Conservation (phyloP, 176 grass and related monocot genomes). For the Carex scoparia region DNA sequence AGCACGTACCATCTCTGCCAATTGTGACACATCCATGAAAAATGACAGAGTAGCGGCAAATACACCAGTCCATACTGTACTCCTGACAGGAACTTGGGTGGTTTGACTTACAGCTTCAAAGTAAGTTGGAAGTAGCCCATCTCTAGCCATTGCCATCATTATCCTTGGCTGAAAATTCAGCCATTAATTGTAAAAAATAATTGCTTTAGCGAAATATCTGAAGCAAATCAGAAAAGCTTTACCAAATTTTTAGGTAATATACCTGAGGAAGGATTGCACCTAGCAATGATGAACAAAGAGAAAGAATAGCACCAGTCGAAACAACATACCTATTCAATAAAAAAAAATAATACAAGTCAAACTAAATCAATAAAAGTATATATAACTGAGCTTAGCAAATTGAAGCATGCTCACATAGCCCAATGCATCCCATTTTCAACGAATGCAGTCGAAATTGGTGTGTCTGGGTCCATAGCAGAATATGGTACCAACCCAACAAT, state of each 20-base stretch:
- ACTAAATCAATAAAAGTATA: conserved; percentile 13
- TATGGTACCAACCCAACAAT: conserved; percentile 83
- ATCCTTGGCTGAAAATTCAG: conserved; percentile 61
- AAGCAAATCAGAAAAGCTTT: not conserved
- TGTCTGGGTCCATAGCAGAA: conserved; percentile 67
- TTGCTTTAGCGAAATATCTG: not conserved
- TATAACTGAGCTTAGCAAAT: not conserved
- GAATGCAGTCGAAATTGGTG: conserved; percentile 79
- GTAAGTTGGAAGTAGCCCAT: conserved; percentile 63
- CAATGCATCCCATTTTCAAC: conserved; percentile 58
- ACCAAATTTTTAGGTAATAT: not conserved
- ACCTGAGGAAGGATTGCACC: conserved; percentile 90
- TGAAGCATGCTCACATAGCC: conserved; percentile 57
- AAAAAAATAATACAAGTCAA: conserved; percentile 8
- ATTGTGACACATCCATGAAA: conserved; percentile 89
- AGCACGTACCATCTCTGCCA: conserved; percentile 70
- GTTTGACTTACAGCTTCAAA: conserved; percentile 54
- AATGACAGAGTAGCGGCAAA: conserved; percentile 61
- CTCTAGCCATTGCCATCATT: conserved; percentile 94
- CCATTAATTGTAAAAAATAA: conserved; percentile 22
- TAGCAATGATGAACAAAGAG: conserved; percentile 68
- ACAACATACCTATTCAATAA: conserved; percentile 60
- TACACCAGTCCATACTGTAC: conserved; percentile 66
- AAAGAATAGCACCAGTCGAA: conserved; percentile 75
- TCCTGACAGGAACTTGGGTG: conserved; percentile 73